Percentiles rank a stretch among this genome's conserved stretches.
phyloP scores from a whole-genome alignment of 331 rosid genomes.

The Quercus lobata region DNA sequence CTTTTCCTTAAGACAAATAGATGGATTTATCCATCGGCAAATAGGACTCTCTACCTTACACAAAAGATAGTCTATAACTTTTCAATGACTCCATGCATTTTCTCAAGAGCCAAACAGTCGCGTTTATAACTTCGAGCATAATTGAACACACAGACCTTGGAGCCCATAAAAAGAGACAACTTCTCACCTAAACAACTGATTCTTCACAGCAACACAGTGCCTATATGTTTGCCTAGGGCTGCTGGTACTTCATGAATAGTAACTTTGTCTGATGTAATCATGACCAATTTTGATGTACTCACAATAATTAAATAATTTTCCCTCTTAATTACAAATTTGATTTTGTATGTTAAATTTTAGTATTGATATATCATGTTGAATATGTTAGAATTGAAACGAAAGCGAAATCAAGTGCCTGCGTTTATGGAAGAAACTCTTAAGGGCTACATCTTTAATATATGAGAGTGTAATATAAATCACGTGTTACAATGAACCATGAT shows the following conservation, averaged over 20 bases:
- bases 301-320: neutral
- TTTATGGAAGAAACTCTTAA: too few species aligned
- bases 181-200: conserved; percentile 31
- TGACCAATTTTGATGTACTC: neutral
- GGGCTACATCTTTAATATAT: too few species aligned
- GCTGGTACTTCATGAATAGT: conserved; percentile 24
- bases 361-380: too few species aligned
- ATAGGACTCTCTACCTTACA: too few species aligned
- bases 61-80: neutral
- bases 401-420: too few species aligned
- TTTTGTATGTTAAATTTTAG: too few species aligned
- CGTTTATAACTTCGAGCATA: neutral
- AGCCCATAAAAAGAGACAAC: conserved; percentile 18
- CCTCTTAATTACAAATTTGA: too few species aligned
- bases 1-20: too few species aligned
- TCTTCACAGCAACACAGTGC: conserved; percentile 53
- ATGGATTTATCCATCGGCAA: too few species aligned
- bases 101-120: neutral
- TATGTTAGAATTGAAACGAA: too few species aligned
- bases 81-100: neutral
- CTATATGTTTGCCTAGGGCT: neutral
- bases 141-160: conserved; percentile 15
- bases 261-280: neutral
- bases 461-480: too few species aligned
- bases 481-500: too few species aligned